Evolutionary conservation across 2,329 filamentous ascomycete genomes (phyloP).

Genomic region (Epichloe sibirici): DNA sequence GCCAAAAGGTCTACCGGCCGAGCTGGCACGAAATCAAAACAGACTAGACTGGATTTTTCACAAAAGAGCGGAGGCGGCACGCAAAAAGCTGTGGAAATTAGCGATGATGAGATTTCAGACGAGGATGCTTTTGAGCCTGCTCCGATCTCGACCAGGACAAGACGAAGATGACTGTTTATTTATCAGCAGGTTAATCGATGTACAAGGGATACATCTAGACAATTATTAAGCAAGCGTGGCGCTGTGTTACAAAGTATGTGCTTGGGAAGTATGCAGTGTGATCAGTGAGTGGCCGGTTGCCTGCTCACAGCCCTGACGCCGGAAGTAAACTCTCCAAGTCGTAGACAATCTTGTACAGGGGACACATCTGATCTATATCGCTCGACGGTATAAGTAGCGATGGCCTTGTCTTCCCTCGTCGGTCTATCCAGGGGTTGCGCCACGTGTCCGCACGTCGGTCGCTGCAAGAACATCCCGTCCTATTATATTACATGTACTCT

Average conservation of each 20-base stretch:
- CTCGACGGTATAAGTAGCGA: neutral
- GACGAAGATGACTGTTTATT: conserved; percentile 14
- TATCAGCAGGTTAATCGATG: neutral
- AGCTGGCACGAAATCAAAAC: conserved; percentile 13
- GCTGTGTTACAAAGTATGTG: too few relatives aligned
- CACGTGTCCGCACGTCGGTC: too few relatives aligned
- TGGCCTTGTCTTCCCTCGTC: neutral
- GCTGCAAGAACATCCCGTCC: too few relatives aligned
- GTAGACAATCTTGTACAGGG: neutral
- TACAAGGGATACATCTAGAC: too few relatives aligned
- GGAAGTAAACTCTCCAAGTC: neutral
- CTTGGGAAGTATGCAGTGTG: too few relatives aligned
- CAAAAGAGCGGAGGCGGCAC: conserved; percentile 28
- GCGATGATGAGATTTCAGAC: conserved; percentile 53
- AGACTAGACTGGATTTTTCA: conserved; percentile 24
- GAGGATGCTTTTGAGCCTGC: conserved; percentile 48
- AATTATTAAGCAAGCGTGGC: too few relatives aligned
- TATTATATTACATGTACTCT: too few relatives aligned
- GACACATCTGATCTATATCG: neutral
- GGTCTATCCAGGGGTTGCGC: neutral
- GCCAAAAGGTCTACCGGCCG: conserved; percentile 15
- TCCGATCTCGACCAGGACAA: conserved; percentile 23
- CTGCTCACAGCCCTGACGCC: neutral
- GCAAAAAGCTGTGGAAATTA: conserved; percentile 44
- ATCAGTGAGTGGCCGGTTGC: too few relatives aligned